A percentile compares a stretch with the other conserved stretches of the same genome.
phyloP scores from a whole-genome alignment of 75 land plant genomes.

The Cryptomeria japonica region DNA sequence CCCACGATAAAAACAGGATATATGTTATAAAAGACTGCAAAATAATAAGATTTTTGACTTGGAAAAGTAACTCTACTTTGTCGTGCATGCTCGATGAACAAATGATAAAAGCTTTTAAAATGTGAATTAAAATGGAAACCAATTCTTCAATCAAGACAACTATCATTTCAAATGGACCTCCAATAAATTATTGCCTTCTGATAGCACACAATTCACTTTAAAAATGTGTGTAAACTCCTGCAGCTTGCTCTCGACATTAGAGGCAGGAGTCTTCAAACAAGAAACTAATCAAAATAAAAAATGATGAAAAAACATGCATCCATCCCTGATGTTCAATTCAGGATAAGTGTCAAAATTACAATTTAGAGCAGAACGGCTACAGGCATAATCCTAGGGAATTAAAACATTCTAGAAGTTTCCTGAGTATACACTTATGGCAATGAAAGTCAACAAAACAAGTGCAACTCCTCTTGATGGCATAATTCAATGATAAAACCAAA shows the following conservation, averaged over 20 bases:
- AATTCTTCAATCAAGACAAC: background rate
- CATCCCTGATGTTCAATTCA: background rate
- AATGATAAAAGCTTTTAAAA: background rate
- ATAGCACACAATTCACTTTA: background rate
- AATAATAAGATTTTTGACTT: background rate
- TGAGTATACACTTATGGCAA: background rate
- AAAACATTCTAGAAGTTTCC: background rate
- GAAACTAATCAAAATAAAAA: conserved; percentile 9
- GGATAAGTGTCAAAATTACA: conserved; percentile 8
- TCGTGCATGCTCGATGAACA: background rate
- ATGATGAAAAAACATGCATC: background rate
- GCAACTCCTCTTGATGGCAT: background rate
- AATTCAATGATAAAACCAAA: conserved; percentile 9
- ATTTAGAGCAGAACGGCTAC: background rate
- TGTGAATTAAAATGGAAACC: background rate
- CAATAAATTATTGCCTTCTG: conserved; percentile 3
- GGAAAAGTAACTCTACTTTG: background rate
- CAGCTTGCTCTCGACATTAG: conserved; percentile 6
- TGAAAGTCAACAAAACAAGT: conserved; percentile 1
- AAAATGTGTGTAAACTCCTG: background rate
- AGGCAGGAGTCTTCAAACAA: conserved; percentile 7
- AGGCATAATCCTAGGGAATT: background rate
- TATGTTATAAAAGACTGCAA: too few species aligned
- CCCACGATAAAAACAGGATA: background rate
- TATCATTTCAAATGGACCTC: background rate